Base-by-base conservation (phyloP, 345 rosid species). In the Abelmoschus esculentus region DNA sequence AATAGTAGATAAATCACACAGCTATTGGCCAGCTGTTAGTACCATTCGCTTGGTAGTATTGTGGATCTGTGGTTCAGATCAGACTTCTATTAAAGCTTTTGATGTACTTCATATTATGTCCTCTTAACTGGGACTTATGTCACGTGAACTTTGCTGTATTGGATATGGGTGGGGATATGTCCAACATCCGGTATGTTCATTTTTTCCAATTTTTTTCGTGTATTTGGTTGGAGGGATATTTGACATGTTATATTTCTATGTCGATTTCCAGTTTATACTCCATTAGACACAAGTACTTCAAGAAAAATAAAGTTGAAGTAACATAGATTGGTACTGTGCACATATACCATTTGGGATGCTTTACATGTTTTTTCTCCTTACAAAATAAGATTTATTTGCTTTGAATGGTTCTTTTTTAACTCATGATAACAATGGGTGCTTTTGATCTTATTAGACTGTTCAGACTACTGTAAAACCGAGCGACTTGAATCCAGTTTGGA, bases 401-500 rank as follows among this genome's bases (percentile, higher is more conserved):
- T 36, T 53, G n/a, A 9, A 26, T 59, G 28, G 6, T 70, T 19
- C 14, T 6, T 61, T 26, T 71, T 57, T 64, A 44, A 8, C 6
- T 42, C 13, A 15, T 69, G 58, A 32, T 5, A 31, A 65, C 0
- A 4, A 17, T 40, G 36, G 58, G 28, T 17, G 56, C 10, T 36
- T 49, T 66, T 67, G 22, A 59, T 73, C 62, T 80, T 64, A 63
- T 58, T 69, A 90, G 96, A 83, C 82, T 47, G 89, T 60, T 73
- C 86, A 80, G 77, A 83, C 93, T 0, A 73, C 81, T 56, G 77
- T 88, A 53, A 22, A 81, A 54, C 81, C 71, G 71, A 88, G 92
- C 83, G 86, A 90, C 84, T 78, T 90, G 79, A 90, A 90, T 70
- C 96, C 96, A 49, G 83, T 85, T 9, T 90, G 96, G 96, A 86